Base-by-base conservation (phyloP, 2,329 filamentous ascomycete genomes). In the Aspergillus thermomutatus region DNA sequence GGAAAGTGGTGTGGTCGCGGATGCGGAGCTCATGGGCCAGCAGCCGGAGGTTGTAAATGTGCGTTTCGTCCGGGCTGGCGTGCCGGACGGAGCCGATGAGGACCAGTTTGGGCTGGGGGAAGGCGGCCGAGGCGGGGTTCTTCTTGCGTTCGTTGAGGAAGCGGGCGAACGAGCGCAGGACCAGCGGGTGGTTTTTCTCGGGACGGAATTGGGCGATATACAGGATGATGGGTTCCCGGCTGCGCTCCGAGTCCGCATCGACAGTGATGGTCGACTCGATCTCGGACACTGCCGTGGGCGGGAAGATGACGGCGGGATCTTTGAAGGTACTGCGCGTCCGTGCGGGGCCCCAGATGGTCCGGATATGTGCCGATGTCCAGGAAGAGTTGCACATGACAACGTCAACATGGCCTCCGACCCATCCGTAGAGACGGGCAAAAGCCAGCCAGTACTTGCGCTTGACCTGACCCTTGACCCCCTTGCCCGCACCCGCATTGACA, bases 171-270 rank as follows among this genome's bases (percentile, higher is more conserved):
- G 94, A 87, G 65, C 90, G 84, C 45, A 99, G 79, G 54, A 99
- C 89, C 25, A 96, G 83, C 40, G 87, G 81, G 76, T 99, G 94
- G 73, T 97, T 96, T 80, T 99, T 99, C 74, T 99, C 94, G 0
- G 94, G 93, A 0, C 94, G 88, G 73, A 99, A 99, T 73, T 99
- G 94, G 2, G 93, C 94, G 66, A 99, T 96, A 77, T 96, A 99
- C 19, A 99, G 81, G 14, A 99, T 77, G 43, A 86, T 83, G 45
- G 86, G 87, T 61, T 91, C 82, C 37, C 94, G 86, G 51, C 79
- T 77, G 64, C 82, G 80, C 70, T 94, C 91, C 71, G 84, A 91
- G 48, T 81, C 82, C 17, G 80, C 79, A 0, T 87, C 87, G 11
- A 96, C 84, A 14, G 88, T 83, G 52, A 97, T 86, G 40, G 86